These are phyloP conservation scores for Priceomyces fermenticarens DNA, from an alignment of 805 yeast genomes.

Conservation along the genomic window DNA sequence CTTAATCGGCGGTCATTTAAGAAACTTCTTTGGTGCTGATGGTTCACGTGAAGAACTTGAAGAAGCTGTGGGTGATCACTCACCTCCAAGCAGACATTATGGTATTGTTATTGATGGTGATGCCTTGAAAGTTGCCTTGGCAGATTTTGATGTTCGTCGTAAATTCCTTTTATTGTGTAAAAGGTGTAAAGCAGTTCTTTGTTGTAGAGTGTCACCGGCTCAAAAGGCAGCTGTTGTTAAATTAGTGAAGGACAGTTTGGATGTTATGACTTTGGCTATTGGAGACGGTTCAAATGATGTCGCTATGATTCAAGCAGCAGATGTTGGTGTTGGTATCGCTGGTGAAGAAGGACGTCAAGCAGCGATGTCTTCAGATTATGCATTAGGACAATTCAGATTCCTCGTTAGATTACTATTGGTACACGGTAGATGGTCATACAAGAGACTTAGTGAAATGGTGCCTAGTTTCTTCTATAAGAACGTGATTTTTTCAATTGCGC, in stretches of 20 bases:
- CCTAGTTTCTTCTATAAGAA: slow-evolving; percentile 80
- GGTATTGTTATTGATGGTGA: slow-evolving; percentile 82
- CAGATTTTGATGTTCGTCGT: slow-evolving; percentile 39
- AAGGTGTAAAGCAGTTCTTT: slow-evolving; percentile 76
- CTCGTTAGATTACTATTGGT: slow-evolving; percentile 63
- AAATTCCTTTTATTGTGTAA: slow-evolving; percentile 72
- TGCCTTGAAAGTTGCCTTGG: slow-evolving; percentile 51
- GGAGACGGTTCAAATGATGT: slow-evolving; percentile 92
- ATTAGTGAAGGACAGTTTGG: slow-evolving; percentile 67
- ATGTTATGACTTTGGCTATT: slow-evolving; percentile 82
- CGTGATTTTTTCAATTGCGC: slow-evolving; percentile 67
- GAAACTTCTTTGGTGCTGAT: slow-evolving; percentile 52
- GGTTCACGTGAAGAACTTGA: slow-evolving; percentile 60
- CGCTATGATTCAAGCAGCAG: slow-evolving; percentile 87
- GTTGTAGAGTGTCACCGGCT: slow-evolving; percentile 87
- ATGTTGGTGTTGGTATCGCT: slow-evolving; percentile 86
- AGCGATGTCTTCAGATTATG: slow-evolving; percentile 85
- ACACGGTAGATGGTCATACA: slow-evolving; percentile 87
- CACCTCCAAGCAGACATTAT: slow-evolving; percentile 62
- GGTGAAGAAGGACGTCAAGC: slow-evolving; percentile 93
- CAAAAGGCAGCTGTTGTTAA: slow-evolving; percentile 84
- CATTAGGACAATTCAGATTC: slow-evolving; percentile 78
- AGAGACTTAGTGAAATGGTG: slow-evolving; percentile 78
- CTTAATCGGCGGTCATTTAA: slow-evolving; percentile 51
- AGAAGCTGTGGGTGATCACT: slow-evolving; percentile 52